phyloP scores from a whole-genome alignment of 2,329 filamentous ascomycete genomes.

The Cyphellophora europaea region DNA sequence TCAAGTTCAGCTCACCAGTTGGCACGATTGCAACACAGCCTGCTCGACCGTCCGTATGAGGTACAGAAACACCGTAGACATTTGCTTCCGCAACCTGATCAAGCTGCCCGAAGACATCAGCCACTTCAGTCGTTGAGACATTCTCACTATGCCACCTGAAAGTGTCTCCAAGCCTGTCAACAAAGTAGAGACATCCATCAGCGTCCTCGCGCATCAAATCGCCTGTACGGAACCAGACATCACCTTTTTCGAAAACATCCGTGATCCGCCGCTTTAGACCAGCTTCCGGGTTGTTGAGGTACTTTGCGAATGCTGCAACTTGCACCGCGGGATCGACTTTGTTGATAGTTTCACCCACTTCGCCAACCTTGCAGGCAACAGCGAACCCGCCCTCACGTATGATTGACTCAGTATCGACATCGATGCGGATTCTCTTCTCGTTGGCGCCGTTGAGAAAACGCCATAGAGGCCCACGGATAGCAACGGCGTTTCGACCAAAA shows the following conservation, averaged over 20 bases:
- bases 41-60: slow-evolving; percentile 72
- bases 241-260: slow-evolving; percentile 64
- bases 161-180: slow-evolving; percentile 53
- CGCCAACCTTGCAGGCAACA: slow-evolving; percentile 49
- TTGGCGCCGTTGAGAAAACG: slow-evolving; percentile 43
- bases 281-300: slow-evolving; percentile 65
- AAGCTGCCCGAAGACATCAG: slow-evolving; percentile 62
- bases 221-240: slow-evolving; percentile 74
- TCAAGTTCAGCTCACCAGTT: slow-evolving; percentile 46
- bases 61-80: slow-evolving; percentile 73
- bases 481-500: slow-evolving; percentile 55
- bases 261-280: slow-evolving; percentile 64
- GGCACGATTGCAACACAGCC: slow-evolving; percentile 61
- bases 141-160: slow-evolving; percentile 64
- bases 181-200: slow-evolving; percentile 69
- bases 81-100: slow-evolving; percentile 65
- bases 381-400: slow-evolving; percentile 59
- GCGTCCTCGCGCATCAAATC: slow-evolving; percentile 65
- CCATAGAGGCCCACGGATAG: slow-evolving; percentile 58
- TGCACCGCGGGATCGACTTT: slow-evolving; percentile 34
- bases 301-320: slow-evolving; percentile 63
- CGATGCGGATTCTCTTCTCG: slow-evolving; percentile 58
- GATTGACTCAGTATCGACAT: slow-evolving; percentile 60
- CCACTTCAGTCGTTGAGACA: slow-evolving; percentile 74
- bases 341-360: slow-evolving; percentile 68